Evolutionary conservation across 768 basidiomycete genomes (phyloP).

Genomic region (Leccinellum rugosiceps): DNA sequence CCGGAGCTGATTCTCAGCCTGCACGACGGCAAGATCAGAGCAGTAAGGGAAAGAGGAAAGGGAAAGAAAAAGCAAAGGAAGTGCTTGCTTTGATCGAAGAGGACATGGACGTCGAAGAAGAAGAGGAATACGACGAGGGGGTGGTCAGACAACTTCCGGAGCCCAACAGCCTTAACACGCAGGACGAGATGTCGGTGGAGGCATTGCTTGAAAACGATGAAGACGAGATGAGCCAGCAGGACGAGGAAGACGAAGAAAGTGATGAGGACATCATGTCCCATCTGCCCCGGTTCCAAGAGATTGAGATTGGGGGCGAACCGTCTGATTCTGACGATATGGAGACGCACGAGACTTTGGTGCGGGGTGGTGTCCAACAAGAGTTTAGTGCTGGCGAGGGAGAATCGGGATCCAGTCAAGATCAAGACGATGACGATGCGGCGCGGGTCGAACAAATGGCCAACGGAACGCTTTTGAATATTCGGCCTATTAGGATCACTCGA

Average conservation of each 20-base stretch:
- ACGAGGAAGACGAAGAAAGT: background rate
- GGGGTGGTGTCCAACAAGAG: background rate
- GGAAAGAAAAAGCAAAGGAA: background rate
- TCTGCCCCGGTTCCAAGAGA: slow-evolving; percentile 11
- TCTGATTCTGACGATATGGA: slow-evolving; percentile 31
- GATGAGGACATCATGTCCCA: background rate
- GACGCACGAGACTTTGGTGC: slow-evolving; percentile 18
- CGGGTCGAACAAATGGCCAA: slow-evolving; percentile 17
- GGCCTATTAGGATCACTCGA: slow-evolving; percentile 7
- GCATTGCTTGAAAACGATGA: slow-evolving; percentile 14
- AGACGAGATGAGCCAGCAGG: background rate
- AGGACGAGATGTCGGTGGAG: slow-evolving; percentile 24
- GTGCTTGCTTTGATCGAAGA: slow-evolving; percentile 8
- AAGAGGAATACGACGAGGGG: background rate
- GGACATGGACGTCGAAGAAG: slow-evolving; percentile 2
- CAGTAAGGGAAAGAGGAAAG: slow-evolving; percentile 6
- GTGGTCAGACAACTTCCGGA: background rate
- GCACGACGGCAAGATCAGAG: background rate
- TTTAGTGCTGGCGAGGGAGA: background rate
- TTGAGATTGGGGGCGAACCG: slow-evolving; percentile 8
- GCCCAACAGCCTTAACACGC: background rate
- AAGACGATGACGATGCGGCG: slow-evolving; percentile 5
- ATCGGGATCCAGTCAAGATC: background rate
- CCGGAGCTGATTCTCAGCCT: background rate
- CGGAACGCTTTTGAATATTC: background rate